Evolutionary conservation across 2,329 filamentous ascomycete species (phyloP).

Genomic region (Blastomyces gilchristii): DNA sequence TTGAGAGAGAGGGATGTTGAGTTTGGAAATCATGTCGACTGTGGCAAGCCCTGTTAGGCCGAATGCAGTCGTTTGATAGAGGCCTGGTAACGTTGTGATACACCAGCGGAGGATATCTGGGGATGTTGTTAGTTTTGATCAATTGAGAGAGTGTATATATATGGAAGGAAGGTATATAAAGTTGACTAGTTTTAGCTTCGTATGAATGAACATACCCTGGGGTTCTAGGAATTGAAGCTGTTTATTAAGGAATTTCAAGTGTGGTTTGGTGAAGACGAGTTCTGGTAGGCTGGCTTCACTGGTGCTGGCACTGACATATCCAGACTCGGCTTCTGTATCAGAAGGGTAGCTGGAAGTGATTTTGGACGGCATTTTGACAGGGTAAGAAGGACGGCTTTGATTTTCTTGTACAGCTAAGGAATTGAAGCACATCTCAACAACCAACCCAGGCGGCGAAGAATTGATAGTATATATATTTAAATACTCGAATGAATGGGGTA

Average conservation of each 20-base stretch:
- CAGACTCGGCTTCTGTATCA: slow-evolving; percentile 54
- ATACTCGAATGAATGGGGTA: neutral
- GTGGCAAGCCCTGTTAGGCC: slow-evolving; percentile 71
- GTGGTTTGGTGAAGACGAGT: slow-evolving; percentile 74
- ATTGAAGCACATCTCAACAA: slow-evolving; percentile 6
- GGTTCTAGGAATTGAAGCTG: slow-evolving; percentile 82
- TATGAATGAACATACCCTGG: slow-evolving; percentile 43
- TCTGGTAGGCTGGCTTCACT: slow-evolving; percentile 57
- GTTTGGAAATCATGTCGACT: slow-evolving; percentile 56
- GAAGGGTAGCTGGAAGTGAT: slow-evolving; percentile 34
- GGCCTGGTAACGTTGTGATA: slow-evolving; percentile 76
- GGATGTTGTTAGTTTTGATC: neutral
- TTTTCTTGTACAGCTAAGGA: neutral
- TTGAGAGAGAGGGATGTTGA: slow-evolving; percentile 39
- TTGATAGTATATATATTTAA: neutral
- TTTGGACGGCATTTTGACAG: slow-evolving; percentile 12
- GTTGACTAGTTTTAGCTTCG: slow-evolving; percentile 5
- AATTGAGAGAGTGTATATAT: neutral
- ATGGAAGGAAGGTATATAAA: no score
- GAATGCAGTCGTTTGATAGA: slow-evolving; percentile 80
- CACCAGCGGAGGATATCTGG: slow-evolving; percentile 85
- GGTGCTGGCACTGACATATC: slow-evolving; percentile 64
- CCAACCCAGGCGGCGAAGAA: neutral
- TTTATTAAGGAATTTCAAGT: slow-evolving; percentile 81
- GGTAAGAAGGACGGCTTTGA: neutral